Percentiles rank a stretch among this genome's conserved stretches.
These are phyloP conservation scores for Termitomyces sp. DNA, from an alignment of 768 basidiomycete species.

Conservation along the genomic window DNA sequence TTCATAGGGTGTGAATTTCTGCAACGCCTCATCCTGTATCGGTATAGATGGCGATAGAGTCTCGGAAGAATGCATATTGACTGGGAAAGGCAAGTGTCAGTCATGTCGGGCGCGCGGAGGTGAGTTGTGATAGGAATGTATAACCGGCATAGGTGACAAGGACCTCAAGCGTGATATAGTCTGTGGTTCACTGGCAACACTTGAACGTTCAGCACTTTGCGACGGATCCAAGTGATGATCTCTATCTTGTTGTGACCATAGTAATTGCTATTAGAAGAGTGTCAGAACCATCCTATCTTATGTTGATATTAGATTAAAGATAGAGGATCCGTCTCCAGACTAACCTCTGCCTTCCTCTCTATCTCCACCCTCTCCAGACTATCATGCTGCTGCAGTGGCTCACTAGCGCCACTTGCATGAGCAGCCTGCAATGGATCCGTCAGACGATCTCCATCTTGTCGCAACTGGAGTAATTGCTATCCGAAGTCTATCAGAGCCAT, in stretches of 20 bases:
- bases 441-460: slow-evolving; percentile 29
- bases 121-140: slow-evolving; percentile 23
- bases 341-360: too few species aligned
- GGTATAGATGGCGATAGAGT: slow-evolving; percentile 70
- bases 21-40: slow-evolving; percentile 10
- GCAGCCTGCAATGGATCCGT: slow-evolving; percentile 23
- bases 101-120: slow-evolving; percentile 65
- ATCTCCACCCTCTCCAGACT: too few species aligned
- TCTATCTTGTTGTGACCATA: too few species aligned
- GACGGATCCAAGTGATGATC: too few species aligned
- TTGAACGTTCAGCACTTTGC: too few species aligned
- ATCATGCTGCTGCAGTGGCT: too few species aligned
- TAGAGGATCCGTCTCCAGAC: too few species aligned
- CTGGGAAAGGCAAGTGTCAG: slow-evolving; percentile 58
- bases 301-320: too few species aligned
- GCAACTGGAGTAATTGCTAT: slow-evolving; percentile 33
- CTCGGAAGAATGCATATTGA: slow-evolving; percentile 35
- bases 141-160: slow-evolving; percentile 31
- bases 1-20: too few species aligned
- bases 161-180: slow-evolving; percentile 37
- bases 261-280: too few species aligned
- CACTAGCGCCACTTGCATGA: slow-evolving; percentile 21
- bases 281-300: too few species aligned
- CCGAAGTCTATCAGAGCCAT: neutral
- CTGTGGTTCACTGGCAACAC: too few species aligned